These are phyloP conservation scores for Talaromyces sp. DNA, from an alignment of 2,329 filamentous ascomycete species.

Conservation along the genomic window DNA sequence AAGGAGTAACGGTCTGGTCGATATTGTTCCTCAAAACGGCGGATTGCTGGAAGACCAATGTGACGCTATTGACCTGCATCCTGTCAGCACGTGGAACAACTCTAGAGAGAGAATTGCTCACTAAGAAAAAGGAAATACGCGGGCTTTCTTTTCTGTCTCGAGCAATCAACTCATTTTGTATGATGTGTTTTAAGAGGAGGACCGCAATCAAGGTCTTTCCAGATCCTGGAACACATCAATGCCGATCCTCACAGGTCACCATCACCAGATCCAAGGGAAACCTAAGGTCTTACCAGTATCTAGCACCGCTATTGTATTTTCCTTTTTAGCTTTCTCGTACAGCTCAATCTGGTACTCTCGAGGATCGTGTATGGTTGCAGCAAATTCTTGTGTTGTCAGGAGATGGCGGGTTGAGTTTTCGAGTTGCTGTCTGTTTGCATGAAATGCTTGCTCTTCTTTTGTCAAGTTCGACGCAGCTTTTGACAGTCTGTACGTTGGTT, in stretches of 20 bases:
- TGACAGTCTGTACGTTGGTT: conserved; percentile 24
- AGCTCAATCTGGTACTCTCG: conserved; percentile 90
- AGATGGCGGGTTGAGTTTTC: conserved; percentile 51
- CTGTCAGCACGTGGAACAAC: conserved; percentile 13
- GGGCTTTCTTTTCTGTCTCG: conserved; percentile 55
- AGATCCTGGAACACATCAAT: conserved; percentile 51
- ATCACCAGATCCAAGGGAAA: not conserved
- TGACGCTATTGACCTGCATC: conserved; percentile 70
- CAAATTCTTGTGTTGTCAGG: conserved; percentile 47
- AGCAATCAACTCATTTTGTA: conserved; percentile 71
- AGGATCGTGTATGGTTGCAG: conserved; percentile 65
- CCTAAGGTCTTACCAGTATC: conserved; percentile 54
- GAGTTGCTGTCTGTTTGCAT: conserved; percentile 27
- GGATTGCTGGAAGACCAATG: conserved; percentile 84
- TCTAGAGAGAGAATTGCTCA: conserved; percentile 25
- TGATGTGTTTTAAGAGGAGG: conserved; percentile 68
- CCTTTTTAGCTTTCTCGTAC: conserved; percentile 76
- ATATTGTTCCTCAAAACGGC: conserved; percentile 77
- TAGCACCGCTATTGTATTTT: conserved; percentile 87
- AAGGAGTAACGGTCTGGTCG: conserved; percentile 65
- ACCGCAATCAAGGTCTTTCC: conserved; percentile 97
- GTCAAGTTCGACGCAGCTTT: conserved; percentile 40
- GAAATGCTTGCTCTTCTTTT: conserved; percentile 31
- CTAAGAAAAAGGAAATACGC: conserved; percentile 79
- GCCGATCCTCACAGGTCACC: not conserved